Conservation (phyloP, 1,284 basidiomycete genomes). For the Anthracocystis walkeri region DNA sequence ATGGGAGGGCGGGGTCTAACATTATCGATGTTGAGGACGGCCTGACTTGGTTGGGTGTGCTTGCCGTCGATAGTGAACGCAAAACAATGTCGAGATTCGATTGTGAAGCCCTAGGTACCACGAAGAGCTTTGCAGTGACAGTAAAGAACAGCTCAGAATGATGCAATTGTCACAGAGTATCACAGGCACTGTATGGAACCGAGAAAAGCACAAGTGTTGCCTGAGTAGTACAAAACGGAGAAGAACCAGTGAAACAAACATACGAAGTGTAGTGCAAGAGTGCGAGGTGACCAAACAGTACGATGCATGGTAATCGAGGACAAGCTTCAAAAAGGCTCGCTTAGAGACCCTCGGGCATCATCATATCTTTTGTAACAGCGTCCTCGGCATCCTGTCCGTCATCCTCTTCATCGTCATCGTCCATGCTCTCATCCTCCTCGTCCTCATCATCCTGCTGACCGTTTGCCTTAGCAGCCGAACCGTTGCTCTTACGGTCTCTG, state of each 20-base stretch:
- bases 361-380: constrained; percentile 55
- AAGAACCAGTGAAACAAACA: background rate
- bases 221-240: constrained; percentile 6
- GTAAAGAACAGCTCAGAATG: no score
- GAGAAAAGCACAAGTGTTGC: background rate
- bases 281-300: background rate
- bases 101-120: no score
- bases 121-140: no score
- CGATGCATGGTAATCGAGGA: background rate
- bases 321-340: background rate
- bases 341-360: constrained; percentile 58
- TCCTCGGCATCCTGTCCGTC: constrained; percentile 48
- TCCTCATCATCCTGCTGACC: constrained; percentile 20
- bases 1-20: no score
- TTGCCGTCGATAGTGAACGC: background rate
- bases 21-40: no score
- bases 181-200: no score
- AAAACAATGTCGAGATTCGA: no score
- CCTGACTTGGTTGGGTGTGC: no score
- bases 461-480: constrained; percentile 21
- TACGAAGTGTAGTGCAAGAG: background rate
- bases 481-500: constrained; percentile 39
- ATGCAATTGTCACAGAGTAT: background rate
- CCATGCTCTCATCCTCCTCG: constrained; percentile 29
- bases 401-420: constrained; percentile 46